Conservation (phyloP, 257 asterid genomes). For the Primulina eburnea region DNA sequence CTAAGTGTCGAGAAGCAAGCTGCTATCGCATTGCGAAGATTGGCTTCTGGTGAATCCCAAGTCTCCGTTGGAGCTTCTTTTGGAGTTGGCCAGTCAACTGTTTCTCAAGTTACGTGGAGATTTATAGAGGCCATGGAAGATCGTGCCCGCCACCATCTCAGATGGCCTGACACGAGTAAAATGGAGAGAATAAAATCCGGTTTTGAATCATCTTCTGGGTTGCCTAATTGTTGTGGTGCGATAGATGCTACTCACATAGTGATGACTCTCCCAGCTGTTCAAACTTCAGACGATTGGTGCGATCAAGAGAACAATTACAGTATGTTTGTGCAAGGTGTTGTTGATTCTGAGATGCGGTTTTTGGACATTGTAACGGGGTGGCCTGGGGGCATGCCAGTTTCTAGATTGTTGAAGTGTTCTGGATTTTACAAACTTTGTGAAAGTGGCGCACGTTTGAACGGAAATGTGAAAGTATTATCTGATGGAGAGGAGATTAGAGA, state of each 20-base stretch:
- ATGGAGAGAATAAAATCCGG: constrained; percentile 54
- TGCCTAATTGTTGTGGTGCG: constrained; percentile 96
- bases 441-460: constrained; percentile 61
- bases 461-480: constrained; percentile 23
- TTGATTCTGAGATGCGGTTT: constrained; percentile 65
- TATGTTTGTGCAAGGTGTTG: constrained; percentile 88
- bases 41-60: constrained; percentile 98
- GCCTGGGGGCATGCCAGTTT: constrained; percentile 95
- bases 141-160: constrained; percentile 86
- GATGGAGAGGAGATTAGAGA: constrained; percentile 59
- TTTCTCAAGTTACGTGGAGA: constrained; percentile 96
- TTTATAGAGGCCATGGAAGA: constrained; percentile 93
- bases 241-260: constrained; percentile 84
- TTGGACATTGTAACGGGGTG: constrained; percentile 87
- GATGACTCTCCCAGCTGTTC: constrained; percentile 93
- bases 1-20: constrained; percentile 97
- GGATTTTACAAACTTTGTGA: constrained; percentile 81
- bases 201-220: constrained; percentile 51
- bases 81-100: constrained; percentile 96
- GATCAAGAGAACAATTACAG: constrained; percentile 87
- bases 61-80: constrained; percentile 94
- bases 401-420: constrained; percentile 64
- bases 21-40: constrained; percentile 81
- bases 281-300: constrained; percentile 94
- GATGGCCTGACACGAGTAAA: constrained; percentile 60